Base-by-base conservation (phyloP, 805 yeast species). In the Alloascoidea africana region DNA sequence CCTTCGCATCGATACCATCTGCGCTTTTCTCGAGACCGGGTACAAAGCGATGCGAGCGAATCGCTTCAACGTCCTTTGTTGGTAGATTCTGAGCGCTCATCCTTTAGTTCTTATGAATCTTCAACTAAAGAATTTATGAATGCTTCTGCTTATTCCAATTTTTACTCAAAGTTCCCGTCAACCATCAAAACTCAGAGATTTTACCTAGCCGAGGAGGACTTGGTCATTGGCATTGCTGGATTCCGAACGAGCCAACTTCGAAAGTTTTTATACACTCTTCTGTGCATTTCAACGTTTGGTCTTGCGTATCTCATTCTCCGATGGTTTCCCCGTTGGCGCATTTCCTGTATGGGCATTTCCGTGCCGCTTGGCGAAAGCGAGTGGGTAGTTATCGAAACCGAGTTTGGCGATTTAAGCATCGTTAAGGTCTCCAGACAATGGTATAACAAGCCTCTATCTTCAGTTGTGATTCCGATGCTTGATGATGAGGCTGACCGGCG, bases 211-310 rank as follows among this genome's bases (percentile, higher is more conserved):
- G 97, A 91, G 54, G 98, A 91, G 53, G 99, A 91, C 60, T 62
- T 91, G 50, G 89, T 89, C 8, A 71, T 91, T 42, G 96, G 94
- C 43, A 81, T 91, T 43, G 98, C 96, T 0, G 97, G 97, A 3
- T 91, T 83, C 55, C 56, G 56, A 38, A 70, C 76, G 13, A 69
- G 76, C 8, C 50, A 50, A 36, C 38, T 65, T 45, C 70, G 75
- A 42, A 48, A 57, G 3, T 32, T 59, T 0, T 13, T 68, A 1
- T 86, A 77, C 52, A 67, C 70, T 42, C 11, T 68, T 0, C 41
- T 80, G 2, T 77, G 85, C 42, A 37, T 70, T 0, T 18, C 58
- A 2, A 73, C 96, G 0, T 53, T 71, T 3, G 99, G 99, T 0
- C 35, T 85, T 2, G 74, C 76, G 1, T 89, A 76, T 47, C 58